Conservation (phyloP, 768 basidiomycete species). For the Hydnum rufescens region DNA sequence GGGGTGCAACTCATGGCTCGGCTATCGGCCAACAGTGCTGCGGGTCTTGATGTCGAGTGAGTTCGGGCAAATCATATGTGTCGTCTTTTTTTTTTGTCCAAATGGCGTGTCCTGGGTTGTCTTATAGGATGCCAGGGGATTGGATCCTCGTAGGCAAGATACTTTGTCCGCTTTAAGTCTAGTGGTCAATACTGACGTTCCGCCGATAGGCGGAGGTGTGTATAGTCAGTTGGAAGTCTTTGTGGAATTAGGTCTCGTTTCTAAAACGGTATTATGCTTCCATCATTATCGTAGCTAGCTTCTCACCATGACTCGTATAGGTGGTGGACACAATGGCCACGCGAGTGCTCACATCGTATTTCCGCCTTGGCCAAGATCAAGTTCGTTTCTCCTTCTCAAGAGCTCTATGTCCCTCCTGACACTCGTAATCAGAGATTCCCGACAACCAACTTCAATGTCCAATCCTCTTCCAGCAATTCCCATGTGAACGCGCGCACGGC, state of each 20-base stretch:
- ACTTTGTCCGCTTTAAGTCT: background rate
- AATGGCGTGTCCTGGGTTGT: background rate
- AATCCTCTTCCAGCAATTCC: conserved; percentile 22
- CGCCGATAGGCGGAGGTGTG: background rate
- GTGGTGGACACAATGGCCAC: conserved; percentile 46
- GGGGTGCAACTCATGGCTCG: conserved; percentile 36
- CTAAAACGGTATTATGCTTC: background rate
- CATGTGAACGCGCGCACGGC: conserved; percentile 23
- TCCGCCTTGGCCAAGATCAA: conserved; percentile 14
- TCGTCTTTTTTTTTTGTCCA: background rate
- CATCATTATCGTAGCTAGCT: background rate
- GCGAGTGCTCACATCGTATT: conserved; percentile 56
- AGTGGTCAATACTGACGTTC: background rate
- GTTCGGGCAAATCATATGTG: background rate
- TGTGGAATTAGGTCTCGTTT: background rate
- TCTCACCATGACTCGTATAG: background rate
- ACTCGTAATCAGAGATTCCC: conserved; percentile 48
- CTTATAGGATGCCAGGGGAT: conserved; percentile 20
- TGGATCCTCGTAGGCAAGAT: conserved; percentile 1
- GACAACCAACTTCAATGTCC: conserved; percentile 50
- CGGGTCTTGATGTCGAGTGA: conserved; percentile 6
- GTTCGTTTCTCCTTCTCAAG: background rate
- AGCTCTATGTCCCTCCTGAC: conserved; percentile 26
- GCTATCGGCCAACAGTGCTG: background rate
- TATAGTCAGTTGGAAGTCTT: background rate